Conservation (phyloP, 2,329 filamentous ascomycete genomes). For the Alternaria sp. region DNA sequence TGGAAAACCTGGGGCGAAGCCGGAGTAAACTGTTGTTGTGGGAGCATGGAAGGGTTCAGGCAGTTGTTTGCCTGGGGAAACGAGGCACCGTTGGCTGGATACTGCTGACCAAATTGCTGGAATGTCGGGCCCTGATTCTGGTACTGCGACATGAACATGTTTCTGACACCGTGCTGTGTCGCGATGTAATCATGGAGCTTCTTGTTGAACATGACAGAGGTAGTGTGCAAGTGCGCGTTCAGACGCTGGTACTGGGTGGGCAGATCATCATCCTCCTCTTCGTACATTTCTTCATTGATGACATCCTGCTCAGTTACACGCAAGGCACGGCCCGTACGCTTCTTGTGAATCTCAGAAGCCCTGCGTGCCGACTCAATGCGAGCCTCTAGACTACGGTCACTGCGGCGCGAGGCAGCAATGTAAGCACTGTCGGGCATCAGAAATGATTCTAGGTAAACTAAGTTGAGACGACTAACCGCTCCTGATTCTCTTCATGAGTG, state of each 20-base stretch:
- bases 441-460: neutral
- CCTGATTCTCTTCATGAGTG: slow-evolving; percentile 82
- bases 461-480: slow-evolving; percentile 59
- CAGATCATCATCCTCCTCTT: slow-evolving; percentile 87
- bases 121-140: slow-evolving; percentile 27
- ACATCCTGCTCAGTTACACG: slow-evolving; percentile 87
- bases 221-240: slow-evolving; percentile 68
- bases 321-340: slow-evolving; percentile 81
- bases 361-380: slow-evolving; percentile 85
- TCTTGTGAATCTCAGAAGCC: slow-evolving; percentile 91
- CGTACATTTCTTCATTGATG: slow-evolving; percentile 92
- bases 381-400: slow-evolving; percentile 86
- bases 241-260: slow-evolving; percentile 72
- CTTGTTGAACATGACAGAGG: slow-evolving; percentile 68
- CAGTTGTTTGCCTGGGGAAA: slow-evolving; percentile 36
- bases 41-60: slow-evolving; percentile 46
- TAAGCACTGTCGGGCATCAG: slow-evolving; percentile 70
- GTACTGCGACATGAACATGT: slow-evolving; percentile 50
- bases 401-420: slow-evolving; percentile 86
- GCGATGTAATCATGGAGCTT: slow-evolving; percentile 67
- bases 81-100: slow-evolving; percentile 33
- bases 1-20: slow-evolving; percentile 37
- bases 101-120: slow-evolving; percentile 29
- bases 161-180: slow-evolving; percentile 65
- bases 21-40: slow-evolving; percentile 45